A percentile compares a stretch with the other conserved stretches of the same genome.
These are phyloP conservation scores for Rhodotorula sp. DNA, from an alignment of 1,284 basidiomycete genomes.

Conservation along the genomic window DNA sequence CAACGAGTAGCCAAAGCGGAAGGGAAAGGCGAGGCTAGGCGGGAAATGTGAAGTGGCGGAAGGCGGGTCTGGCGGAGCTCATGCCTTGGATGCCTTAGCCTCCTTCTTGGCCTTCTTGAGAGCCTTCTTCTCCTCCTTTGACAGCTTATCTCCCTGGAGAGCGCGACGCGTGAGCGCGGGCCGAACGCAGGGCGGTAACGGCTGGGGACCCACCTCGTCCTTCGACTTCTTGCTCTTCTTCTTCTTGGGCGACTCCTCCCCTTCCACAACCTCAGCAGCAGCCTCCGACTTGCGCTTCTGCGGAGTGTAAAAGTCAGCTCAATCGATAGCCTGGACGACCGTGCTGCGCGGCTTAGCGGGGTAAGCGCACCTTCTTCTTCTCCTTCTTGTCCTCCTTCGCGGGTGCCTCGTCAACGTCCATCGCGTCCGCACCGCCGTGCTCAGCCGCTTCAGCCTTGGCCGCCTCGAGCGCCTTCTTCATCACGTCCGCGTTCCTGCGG, in stretches of 20 bases:
- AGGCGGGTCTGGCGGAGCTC: not conserved
- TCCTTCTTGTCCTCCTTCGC: slow-evolving; percentile 29
- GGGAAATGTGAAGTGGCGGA: not conserved
- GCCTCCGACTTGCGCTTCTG: slow-evolving; percentile 19
- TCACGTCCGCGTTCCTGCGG: slow-evolving; percentile 38
- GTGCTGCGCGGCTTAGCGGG: not conserved
- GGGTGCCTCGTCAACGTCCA: slow-evolving; percentile 34
- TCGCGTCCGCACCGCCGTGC: slow-evolving; percentile 19
- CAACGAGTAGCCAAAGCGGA: not conserved
- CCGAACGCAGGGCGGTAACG: no score
- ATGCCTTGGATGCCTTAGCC: slow-evolving; percentile 12
- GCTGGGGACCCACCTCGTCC: slow-evolving; percentile 1
- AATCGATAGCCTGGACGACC: not conserved
- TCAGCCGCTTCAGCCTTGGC: slow-evolving; percentile 33
- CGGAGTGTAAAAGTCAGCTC: not conserved
- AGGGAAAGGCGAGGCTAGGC: not conserved
- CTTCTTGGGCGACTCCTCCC: slow-evolving; percentile 1
- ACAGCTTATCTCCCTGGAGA: slow-evolving; percentile 9
- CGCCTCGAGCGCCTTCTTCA: slow-evolving; percentile 32
- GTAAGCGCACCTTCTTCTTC: slow-evolving; percentile 37
- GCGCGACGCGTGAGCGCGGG: not conserved
- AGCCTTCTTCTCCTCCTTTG: slow-evolving; percentile 20
- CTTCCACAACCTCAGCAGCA: not conserved
- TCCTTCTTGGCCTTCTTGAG: slow-evolving; percentile 15
- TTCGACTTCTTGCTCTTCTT: slow-evolving; percentile 17